These are phyloP conservation scores for Chaetomium globosum DNA, from an alignment of 2,329 filamentous ascomycete species.

Conservation along the genomic window DNA sequence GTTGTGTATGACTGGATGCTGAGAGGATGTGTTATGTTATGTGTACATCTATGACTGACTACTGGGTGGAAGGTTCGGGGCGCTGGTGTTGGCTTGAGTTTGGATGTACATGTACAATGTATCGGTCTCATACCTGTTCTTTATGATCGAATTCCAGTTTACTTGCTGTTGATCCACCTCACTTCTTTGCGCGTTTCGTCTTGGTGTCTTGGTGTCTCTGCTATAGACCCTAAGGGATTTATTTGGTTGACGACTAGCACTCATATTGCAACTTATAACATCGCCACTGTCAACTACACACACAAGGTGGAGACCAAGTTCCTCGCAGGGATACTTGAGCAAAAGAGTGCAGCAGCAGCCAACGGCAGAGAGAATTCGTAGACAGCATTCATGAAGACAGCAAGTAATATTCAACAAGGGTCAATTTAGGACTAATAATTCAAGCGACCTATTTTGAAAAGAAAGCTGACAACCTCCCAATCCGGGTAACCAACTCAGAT, in stretches of 20 bases:
- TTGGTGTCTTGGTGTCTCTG: too few relatives aligned
- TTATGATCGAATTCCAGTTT: neutral
- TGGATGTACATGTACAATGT: neutral
- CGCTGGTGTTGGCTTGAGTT: neutral
- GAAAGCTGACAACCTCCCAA: neutral
- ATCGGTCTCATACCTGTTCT: neutral
- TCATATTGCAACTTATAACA: too few relatives aligned
- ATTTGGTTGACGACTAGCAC: too few relatives aligned
- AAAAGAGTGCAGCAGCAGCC: too few relatives aligned
- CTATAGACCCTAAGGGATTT: too few relatives aligned
- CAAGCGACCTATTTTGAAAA: neutral
- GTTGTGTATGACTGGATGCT: neutral
- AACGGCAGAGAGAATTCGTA: too few relatives aligned
- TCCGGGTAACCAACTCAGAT: slow-evolving; percentile 34
- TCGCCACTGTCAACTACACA: too few relatives aligned
- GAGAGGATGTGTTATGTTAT: neutral
- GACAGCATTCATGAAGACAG: too few relatives aligned
- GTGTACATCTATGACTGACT: neutral
- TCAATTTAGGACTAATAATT: neutral
- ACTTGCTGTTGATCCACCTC: neutral
- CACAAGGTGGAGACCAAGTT: too few relatives aligned
- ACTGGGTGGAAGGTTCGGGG: neutral
- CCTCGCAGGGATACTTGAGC: too few relatives aligned
- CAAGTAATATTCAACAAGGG: neutral
- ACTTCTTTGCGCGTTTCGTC: too few relatives aligned